phyloP scores from a whole-genome alignment of 768 basidiomycete species.

The Sarcomyxa edulis region DNA sequence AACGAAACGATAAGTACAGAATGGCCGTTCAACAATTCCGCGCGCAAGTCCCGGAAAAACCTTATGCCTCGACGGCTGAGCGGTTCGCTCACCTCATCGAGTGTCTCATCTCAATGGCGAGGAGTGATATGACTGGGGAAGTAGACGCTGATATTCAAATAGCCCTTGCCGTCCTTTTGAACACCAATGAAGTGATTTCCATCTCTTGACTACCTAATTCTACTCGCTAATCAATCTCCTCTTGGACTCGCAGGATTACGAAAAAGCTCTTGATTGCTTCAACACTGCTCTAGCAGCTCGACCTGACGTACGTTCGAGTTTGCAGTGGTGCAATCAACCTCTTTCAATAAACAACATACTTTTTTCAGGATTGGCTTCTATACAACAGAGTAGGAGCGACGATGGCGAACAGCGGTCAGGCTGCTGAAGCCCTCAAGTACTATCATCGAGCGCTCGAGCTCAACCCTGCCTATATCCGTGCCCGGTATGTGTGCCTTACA shows the following conservation, averaged over 20 bases:
- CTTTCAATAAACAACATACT: constrained; percentile 6
- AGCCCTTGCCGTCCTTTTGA: constrained; percentile 88
- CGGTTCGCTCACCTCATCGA: constrained; percentile 55
- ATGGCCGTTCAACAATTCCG: constrained; percentile 37
- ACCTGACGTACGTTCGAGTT: constrained; percentile 59
- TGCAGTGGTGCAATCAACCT: constrained; percentile 1
- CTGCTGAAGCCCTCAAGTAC: constrained; percentile 80
- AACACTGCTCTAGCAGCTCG: constrained; percentile 79
- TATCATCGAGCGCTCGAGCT: constrained; percentile 83
- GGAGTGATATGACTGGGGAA: constrained; percentile 45
- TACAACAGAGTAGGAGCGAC: constrained; percentile 95
- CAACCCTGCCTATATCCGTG: constrained; percentile 87
- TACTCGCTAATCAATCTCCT: neutral
- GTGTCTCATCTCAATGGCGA: constrained; percentile 80
- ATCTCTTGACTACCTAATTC: neutral
- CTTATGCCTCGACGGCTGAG: constrained; percentile 26
- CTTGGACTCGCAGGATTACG: constrained; percentile 61
- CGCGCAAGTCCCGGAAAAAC: constrained; percentile 21
- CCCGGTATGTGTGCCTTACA: constrained; percentile 41
- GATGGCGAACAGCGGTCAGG: constrained; percentile 81
- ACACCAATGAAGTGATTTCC: constrained; percentile 72
- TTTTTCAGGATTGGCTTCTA: constrained; percentile 75
- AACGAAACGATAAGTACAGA: constrained; percentile 53
- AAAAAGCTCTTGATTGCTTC: constrained; percentile 93
- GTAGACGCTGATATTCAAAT: constrained; percentile 96